A percentile compares a stretch with the other conserved stretches of the same genome.
phyloP scores from a whole-genome alignment of 2,329 filamentous ascomycete species.

The Didymella lethalis region DNA sequence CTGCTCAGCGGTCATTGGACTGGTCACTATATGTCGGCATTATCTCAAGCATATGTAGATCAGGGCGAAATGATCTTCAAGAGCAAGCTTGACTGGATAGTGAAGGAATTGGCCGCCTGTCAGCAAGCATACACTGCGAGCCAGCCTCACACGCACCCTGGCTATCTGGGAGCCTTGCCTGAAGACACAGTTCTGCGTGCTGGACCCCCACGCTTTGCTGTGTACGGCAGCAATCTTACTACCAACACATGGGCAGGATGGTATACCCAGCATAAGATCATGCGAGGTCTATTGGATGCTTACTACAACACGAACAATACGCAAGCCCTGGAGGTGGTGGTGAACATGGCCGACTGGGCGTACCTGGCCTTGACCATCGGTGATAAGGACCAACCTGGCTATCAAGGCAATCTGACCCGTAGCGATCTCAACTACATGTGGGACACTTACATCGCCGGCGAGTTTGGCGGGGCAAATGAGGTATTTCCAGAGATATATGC shows the following conservation, averaged over 20 bases:
- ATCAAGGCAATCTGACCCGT: constrained; percentile 8
- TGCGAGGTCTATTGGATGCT: constrained; percentile 4
- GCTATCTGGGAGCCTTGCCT: constrained; percentile 10
- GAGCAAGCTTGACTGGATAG: constrained; percentile 11
- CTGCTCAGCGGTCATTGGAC: constrained; percentile 13
- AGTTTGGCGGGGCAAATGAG: constrained; percentile 11
- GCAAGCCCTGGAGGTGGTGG: constrained; percentile 7
- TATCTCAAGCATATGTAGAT: constrained; percentile 11
- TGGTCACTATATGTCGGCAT: constrained; percentile 9
- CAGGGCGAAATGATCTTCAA: constrained; percentile 8
- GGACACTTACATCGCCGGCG: constrained; percentile 13
- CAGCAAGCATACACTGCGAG: constrained; percentile 5
- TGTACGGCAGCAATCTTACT: constrained; percentile 2
- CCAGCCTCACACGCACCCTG: constrained; percentile 1
- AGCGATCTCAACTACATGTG: constrained; percentile 18
- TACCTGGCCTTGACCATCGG: constrained; percentile 7
- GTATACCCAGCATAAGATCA: constrained; percentile 15
- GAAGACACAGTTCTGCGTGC: constrained; percentile 11
- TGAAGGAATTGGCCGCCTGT: constrained; percentile 8
- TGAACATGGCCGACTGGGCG: constrained; percentile 9
- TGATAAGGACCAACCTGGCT: constrained; percentile 10
- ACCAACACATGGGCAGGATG: constrained; percentile 10
- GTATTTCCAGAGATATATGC: constrained; percentile 8
- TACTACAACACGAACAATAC: constrained; percentile 12
- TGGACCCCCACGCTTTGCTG: constrained; percentile 12